Conservation (phyloP, 345 rosid genomes). For the Linum tenue region DNA sequence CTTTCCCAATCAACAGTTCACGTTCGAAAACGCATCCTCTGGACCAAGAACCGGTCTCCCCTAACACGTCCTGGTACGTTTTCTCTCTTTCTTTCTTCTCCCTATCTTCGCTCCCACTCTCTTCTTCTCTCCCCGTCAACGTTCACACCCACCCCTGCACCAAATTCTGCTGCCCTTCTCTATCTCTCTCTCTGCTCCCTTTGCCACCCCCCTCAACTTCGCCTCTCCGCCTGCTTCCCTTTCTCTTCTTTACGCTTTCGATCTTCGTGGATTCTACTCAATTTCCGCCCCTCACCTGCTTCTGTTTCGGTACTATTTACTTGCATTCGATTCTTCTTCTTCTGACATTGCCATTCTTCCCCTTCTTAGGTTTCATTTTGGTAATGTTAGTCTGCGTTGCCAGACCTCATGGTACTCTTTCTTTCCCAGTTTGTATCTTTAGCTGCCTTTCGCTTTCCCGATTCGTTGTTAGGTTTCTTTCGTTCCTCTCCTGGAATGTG, state of each 20-base stretch:
- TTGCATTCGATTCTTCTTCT: no score
- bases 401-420: background rate
- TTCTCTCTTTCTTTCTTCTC: background rate
- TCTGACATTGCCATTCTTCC: background rate
- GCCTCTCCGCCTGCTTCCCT: background rate
- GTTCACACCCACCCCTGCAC: background rate
- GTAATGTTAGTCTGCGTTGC: background rate
- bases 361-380: background rate
- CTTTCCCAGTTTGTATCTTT: background rate
- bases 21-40: constrained; percentile 1
- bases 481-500: no score
- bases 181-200: background rate
- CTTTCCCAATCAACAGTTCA: background rate
- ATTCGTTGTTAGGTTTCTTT: background rate
- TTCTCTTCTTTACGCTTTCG: background rate
- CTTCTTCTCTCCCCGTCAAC: background rate
- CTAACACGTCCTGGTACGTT: background rate
- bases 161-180: background rate
- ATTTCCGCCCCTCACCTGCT: background rate
- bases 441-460: background rate
- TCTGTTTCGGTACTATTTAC: background rate
- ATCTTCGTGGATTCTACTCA: background rate
- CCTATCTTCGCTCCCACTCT: background rate
- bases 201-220: background rate
- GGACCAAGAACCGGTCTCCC: background rate